Evolutionary conservation across 768 basidiomycete species (phyloP), one percentile per base, ranked within the genome.

Genomic region (Lactarius tabidus): DNA sequence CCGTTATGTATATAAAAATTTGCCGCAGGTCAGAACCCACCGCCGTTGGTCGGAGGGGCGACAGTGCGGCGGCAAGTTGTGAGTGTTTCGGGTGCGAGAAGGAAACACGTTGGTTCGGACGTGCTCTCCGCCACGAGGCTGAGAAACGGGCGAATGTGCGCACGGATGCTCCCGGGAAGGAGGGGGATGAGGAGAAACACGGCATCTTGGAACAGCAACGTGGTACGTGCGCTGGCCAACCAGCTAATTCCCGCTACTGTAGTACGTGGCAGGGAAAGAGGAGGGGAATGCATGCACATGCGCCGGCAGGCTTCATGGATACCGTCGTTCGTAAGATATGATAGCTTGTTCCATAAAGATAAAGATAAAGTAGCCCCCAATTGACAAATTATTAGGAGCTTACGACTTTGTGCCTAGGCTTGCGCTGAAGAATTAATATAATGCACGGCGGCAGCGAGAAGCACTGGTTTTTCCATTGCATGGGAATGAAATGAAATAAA

Each of bases 171-270:
- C 18, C 29, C 33, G 54, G 18, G 54, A 20, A 2, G 39, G 18
- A 26, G 15, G 33, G 43, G n/a, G 43, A 45, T 9, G 12, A 51
- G 17, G 2, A 2, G 14, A 51, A 33, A 29, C 35, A 41, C 35
- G 55, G 20, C 17, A 26, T n/a, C 2, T 15, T 23, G 31, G 18
- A 59, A 57, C 35, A 43, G 28, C 58, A 59, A 64, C 63, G 58
- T 64, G 12, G 5, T 7, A 26, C 43, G 26, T 60, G 55, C 54
- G 64, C 64, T 60, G 64, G 64, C 64, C 64, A 48, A 53, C 57
- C 29, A 52, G 45, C 59, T 57, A 20, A 26, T 31, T 55, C n/a
- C 28, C 31, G 54, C 45, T 48, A 45, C n/a, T 23, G 2, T 7
- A 26, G n/a, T 23, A 55, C 29, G 54, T 35, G 54, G 54, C 54